Conservation (phyloP, 2,329 filamentous ascomycete genomes). For the Aureobasidium sp. region DNA sequence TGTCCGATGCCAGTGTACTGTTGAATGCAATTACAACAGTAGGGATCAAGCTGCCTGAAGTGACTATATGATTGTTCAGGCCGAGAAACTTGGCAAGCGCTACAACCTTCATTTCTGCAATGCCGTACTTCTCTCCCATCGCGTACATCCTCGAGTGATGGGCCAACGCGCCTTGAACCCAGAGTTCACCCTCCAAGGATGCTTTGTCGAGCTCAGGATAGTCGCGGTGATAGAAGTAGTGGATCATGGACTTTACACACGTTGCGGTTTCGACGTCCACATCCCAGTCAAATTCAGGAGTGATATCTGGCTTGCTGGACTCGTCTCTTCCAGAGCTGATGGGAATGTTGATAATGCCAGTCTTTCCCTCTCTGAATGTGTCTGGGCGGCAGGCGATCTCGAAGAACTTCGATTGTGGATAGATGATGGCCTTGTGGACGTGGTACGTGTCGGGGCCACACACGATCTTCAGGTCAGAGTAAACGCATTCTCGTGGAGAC, state of each 20-base stretch:
- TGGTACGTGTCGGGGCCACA: constrained; percentile 26
- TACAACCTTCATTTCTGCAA: background rate
- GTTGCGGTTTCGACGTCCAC: background rate
- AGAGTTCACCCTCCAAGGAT: background rate
- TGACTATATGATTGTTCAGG: too few relatives aligned
- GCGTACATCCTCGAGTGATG: constrained; percentile 1
- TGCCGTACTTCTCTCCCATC: background rate
- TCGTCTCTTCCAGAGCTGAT: background rate
- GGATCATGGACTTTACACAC: background rate
- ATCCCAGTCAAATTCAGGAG: background rate
- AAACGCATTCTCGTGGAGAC: too few relatives aligned
- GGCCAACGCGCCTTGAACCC: background rate
- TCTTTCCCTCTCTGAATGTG: background rate
- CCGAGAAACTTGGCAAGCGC: background rate
- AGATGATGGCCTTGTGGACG: constrained; percentile 31
- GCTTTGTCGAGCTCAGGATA: background rate
- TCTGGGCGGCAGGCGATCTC: constrained; percentile 25
- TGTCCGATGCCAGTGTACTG: background rate
- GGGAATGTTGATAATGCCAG: background rate
- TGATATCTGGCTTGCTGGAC: too few relatives aligned
- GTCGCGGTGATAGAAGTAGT: constrained; percentile 5
- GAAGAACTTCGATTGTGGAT: constrained; percentile 29
- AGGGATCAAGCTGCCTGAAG: background rate
- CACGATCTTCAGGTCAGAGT: constrained; percentile 26
- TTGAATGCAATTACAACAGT: background rate